Percentiles rank a stretch among this genome's conserved stretches.
These are phyloP conservation scores for Fusarium staphyleae DNA, from an alignment of 2,329 filamentous ascomycete species.

Conservation along the genomic window DNA sequence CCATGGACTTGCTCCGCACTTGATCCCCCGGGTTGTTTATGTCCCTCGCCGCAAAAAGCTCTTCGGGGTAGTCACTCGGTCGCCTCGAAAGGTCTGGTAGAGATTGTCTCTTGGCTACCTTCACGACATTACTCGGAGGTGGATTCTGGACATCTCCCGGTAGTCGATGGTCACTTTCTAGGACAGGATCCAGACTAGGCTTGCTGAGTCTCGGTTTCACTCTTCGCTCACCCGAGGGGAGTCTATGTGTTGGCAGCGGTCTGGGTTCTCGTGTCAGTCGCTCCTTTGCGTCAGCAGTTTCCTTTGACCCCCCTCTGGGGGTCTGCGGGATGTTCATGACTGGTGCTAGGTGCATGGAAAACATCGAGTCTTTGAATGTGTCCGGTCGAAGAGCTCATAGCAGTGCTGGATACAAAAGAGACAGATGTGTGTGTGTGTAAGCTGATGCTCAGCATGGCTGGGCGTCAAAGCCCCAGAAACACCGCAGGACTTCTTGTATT, in stretches of 20 bases:
- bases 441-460: too few species aligned
- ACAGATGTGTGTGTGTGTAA: too few species aligned
- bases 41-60: slow-evolving; percentile 48
- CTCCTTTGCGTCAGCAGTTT: slow-evolving; percentile 6
- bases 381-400: neutral
- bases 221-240: slow-evolving; percentile 28
- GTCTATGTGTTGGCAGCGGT: slow-evolving; percentile 3
- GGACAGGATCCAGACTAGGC: slow-evolving; percentile 42
- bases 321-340: slow-evolving; percentile 23
- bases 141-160: slow-evolving; percentile 26
- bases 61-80: slow-evolving; percentile 53
- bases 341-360: slow-evolving; percentile 20
- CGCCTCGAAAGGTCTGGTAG: slow-evolving; percentile 30
- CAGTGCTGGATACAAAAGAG: neutral
- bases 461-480: too few species aligned
- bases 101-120: slow-evolving; percentile 28
- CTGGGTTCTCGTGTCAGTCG: slow-evolving; percentile 9
- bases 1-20: slow-evolving; percentile 61
- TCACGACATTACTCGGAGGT: slow-evolving; percentile 18
- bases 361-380: neutral
- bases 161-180: slow-evolving; percentile 39
- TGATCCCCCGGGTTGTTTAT: slow-evolving; percentile 49
- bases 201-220: slow-evolving; percentile 28
- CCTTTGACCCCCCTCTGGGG: neutral
- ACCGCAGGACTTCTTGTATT: neutral